Percentiles rank a stretch among this genome's conserved stretches.
These are phyloP conservation scores for Trametes gibbosa DNA, from an alignment of 768 basidiomycete species.

Conservation along the genomic window DNA sequence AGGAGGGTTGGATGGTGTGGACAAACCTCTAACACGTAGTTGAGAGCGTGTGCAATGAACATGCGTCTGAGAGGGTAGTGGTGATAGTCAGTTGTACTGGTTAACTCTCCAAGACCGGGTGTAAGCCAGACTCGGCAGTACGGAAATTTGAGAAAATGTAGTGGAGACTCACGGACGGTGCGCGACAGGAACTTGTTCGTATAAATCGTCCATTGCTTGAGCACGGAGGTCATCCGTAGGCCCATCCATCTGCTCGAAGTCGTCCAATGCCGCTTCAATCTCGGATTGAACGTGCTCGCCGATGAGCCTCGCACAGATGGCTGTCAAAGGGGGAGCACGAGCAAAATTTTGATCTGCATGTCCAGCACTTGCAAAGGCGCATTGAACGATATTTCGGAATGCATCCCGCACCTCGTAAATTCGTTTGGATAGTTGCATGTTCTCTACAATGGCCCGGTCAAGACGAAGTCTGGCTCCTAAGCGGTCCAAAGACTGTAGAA, in stretches of 20 bases:
- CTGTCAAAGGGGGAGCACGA: slow-evolving; percentile 38
- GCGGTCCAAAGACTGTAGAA: slow-evolving; percentile 39
- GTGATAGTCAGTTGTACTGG: neutral
- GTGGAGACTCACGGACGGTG: slow-evolving; percentile 44
- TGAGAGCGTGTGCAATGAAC: slow-evolving; percentile 51
- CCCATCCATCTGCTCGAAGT: slow-evolving; percentile 24
- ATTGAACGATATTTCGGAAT: slow-evolving; percentile 50
- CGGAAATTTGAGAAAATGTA: neutral
- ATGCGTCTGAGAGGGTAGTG: slow-evolving; percentile 37
- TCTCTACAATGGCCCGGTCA: slow-evolving; percentile 33
- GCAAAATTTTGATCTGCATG: neutral
- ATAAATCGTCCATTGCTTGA: slow-evolving; percentile 38
- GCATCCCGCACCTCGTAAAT: slow-evolving; percentile 55
- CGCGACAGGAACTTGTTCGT: slow-evolving; percentile 50
- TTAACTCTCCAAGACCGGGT: too few relatives aligned
- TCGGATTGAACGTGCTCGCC: slow-evolving; percentile 45
- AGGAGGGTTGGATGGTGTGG: slow-evolving; percentile 49
- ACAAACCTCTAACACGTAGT: slow-evolving; percentile 44
- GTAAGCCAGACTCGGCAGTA: too few relatives aligned
- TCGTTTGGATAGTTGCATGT: slow-evolving; percentile 43
- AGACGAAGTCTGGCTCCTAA: slow-evolving; percentile 34
- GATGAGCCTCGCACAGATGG: slow-evolving; percentile 45
- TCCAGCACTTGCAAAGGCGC: slow-evolving; percentile 24
- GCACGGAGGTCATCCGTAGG: slow-evolving; percentile 26
- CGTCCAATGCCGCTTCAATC: slow-evolving; percentile 22